Base-by-base conservation (phyloP, 768 basidiomycete genomes). In the Kwoniella newhampshirensis region DNA sequence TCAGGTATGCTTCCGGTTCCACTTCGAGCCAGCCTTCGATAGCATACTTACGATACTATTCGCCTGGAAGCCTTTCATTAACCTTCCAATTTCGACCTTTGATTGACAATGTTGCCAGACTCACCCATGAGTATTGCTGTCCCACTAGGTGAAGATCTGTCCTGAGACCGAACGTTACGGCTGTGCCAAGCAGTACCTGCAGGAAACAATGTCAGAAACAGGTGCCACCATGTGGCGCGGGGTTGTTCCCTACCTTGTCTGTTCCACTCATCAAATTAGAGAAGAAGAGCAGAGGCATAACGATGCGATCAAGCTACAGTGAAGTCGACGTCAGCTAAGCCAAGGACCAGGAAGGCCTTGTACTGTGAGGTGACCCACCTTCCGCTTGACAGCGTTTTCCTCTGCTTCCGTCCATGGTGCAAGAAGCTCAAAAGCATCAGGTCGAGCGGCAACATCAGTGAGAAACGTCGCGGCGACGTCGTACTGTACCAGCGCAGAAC, bases 141-240 rank as follows among this genome's bases (percentile, higher is more conserved):
- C 65, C 68, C 5, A 54, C 47, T 3, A 70, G 58, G 20, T 58
- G 3, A 12, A 63, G 54, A 39, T 70, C 68, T 1, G 50, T 40
- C 9, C 53, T 62, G 17, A 70, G 20, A n/a, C 58, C 59, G n/a
- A 66, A 25, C 8, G 58, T 51, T 20, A 63, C 68, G 2, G 68
- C 68, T 0, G 57, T 57, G 1, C 59, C 65, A 17, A 70, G 52
- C 27, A 57, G 44, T 23, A 59, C 59, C 59, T 69, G 61, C 53
- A 61, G 62, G 48, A n/a, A n/a, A n/a, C n/a, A n/a, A n/a, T n/a
- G n/a, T n/a, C n/a, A n/a, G n/a, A n/a, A n/a, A n/a, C 54, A 3
- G 37, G 3, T 23, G n/a, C n/a, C n/a, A n/a, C n/a, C n/a, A n/a
- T n/a, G n/a, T n/a, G n/a, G n/a, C n/a, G n/a, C n/a, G n/a, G 23